Percentiles rank a stretch among this genome's conserved stretches.
These are phyloP conservation scores for Xylariaceae sp. DNA, from an alignment of 2,329 filamentous ascomycete genomes.

Conservation along the genomic window DNA sequence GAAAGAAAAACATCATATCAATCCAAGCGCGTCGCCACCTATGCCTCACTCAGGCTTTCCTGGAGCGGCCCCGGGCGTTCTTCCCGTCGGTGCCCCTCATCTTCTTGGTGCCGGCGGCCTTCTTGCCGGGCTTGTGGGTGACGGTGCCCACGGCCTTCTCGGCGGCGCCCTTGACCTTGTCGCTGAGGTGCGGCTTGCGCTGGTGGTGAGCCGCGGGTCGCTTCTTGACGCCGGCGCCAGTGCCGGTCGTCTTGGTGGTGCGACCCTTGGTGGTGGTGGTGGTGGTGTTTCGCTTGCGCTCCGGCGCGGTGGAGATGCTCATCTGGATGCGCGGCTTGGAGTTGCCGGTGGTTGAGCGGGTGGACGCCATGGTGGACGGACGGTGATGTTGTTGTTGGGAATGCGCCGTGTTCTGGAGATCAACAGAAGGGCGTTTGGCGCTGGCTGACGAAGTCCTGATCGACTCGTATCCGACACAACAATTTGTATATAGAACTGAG, in stretches of 20 bases:
- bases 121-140: constrained; percentile 22
- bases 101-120: constrained; percentile 23
- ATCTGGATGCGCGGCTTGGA: constrained; percentile 19
- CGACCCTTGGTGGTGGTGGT: constrained; percentile 8
- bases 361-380: constrained; percentile 24
- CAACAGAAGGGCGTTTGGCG: too few species aligned
- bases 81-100: constrained; percentile 25
- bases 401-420: too few species aligned
- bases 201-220: constrained; percentile 22
- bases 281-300: constrained; percentile 20
- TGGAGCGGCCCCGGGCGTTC: constrained; percentile 9
- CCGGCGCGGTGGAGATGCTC: constrained; percentile 20
- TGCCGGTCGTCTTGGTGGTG: constrained; percentile 1
- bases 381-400: constrained; percentile 9
- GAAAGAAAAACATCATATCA: not conserved
- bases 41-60: constrained; percentile 11
- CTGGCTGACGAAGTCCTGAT: too few species aligned
- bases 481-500: too few species aligned
- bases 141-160: constrained; percentile 22
- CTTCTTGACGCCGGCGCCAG: constrained; percentile 15
- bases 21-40: not conserved
- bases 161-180: constrained; percentile 23
- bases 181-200: constrained; percentile 22
- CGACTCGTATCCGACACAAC: too few species aligned
- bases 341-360: constrained; percentile 22